phyloP scores from a whole-genome alignment of 805 yeast genomes.

The Sungouiella thailandica region DNA sequence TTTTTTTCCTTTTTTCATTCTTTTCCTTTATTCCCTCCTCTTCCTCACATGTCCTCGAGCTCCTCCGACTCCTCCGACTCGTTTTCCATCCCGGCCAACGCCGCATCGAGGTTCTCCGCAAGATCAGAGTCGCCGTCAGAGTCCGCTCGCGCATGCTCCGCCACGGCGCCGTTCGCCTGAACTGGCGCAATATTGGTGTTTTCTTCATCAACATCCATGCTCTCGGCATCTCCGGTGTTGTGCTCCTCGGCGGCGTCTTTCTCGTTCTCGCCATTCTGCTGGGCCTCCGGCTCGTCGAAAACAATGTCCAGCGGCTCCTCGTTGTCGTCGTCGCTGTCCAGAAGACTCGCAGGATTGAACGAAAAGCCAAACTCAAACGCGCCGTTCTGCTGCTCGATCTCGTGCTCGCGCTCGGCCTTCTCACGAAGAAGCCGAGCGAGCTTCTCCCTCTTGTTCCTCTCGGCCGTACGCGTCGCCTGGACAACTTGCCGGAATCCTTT shows the following conservation, averaged over 20 bases:
- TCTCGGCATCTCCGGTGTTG: no score
- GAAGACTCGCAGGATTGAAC: slow-evolving; percentile 20
- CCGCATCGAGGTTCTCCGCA: no score
- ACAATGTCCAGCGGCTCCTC: slow-evolving; percentile 1
- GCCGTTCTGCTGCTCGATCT: slow-evolving; percentile 29
- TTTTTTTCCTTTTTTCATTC: no score
- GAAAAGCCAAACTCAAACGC: slow-evolving; percentile 28
- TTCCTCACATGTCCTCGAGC: neutral
- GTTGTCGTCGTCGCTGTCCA: slow-evolving; percentile 14
- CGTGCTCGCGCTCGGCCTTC: slow-evolving; percentile 20
- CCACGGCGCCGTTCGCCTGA: neutral
- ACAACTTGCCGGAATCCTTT: slow-evolving; percentile 30
- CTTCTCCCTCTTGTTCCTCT: slow-evolving; percentile 9
- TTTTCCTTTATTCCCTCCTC: no score
- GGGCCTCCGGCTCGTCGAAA: slow-evolving; percentile 6
- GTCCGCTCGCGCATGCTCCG: no score
- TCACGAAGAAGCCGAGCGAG: slow-evolving; percentile 14
- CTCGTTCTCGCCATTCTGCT: slow-evolving; percentile 3
- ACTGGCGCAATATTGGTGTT: no score
- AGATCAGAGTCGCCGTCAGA: no score
- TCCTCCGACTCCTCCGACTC: no score
- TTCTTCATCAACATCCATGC: no score
- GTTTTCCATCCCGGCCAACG: no score
- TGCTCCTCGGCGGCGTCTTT: slow-evolving; percentile 7
- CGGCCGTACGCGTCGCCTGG: slow-evolving; percentile 26